Evolutionary conservation across 495 filamentous ascomycete genomes (phyloP).

Genomic region (Daldinia vernicosa): DNA sequence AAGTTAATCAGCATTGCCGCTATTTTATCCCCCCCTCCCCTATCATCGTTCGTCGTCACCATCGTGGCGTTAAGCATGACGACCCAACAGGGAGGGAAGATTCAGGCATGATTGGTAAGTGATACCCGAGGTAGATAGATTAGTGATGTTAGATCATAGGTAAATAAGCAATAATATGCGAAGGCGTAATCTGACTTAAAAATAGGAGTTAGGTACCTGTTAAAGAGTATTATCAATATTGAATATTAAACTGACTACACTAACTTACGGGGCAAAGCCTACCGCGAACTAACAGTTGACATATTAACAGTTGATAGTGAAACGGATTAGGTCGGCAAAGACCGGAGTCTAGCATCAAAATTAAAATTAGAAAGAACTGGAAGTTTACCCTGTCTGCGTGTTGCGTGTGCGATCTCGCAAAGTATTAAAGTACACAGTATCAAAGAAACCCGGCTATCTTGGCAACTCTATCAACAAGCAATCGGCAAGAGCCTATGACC

Average conservation of each 20-base stretch:
- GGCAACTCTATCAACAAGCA: constrained; percentile 14
- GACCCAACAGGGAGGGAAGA: neutral
- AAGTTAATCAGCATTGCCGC: constrained; percentile 16
- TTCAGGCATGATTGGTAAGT: neutral
- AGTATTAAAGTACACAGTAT: neutral
- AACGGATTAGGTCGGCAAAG: constrained; percentile 19
- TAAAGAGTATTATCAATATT: neutral
- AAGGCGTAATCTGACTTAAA: no score
- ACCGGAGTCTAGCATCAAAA: constrained; percentile 16
- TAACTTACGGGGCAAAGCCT: neutral
- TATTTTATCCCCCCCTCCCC: neutral
- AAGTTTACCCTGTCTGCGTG: neutral
- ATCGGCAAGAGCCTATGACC: constrained; percentile 28
- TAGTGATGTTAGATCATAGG: neutral
- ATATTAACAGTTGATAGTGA: constrained; percentile 1
- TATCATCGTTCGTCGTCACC: neutral
- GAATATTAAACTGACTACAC: neutral
- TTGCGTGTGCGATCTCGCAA: neutral
- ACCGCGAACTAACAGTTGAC: neutral
- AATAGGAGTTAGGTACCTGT: neutral
- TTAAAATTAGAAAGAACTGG: no score
- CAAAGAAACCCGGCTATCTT: neutral
- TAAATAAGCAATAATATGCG: neutral
- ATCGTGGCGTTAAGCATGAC: constrained; percentile 12
- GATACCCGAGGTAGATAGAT: neutral